Evolutionary conservation across 257 asterid genomes (phyloP), one percentile per base, ranked within the genome.

Genomic region (Eustoma russellianum): DNA sequence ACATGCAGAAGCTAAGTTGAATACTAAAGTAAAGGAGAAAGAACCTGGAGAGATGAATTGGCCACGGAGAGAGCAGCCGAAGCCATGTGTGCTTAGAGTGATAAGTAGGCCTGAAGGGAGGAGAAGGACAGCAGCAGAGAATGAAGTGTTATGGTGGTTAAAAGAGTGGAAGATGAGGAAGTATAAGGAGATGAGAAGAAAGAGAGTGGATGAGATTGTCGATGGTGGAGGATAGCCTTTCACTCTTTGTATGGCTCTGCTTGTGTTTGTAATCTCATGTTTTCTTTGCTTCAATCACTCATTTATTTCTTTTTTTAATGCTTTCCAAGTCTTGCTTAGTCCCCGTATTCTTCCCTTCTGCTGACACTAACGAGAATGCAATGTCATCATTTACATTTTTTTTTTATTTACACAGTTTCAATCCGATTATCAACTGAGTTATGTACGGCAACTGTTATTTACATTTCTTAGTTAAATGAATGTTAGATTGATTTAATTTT

Each of bases 21-120:
- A 18, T 45, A 28, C 19, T 51, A 13, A 48, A 15, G 6, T 13
- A 46, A 19, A 13, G 18, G 30, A 48, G 10, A 33, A 45, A 13
- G 18, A 12, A 86, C 94, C 95, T 86, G 94, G 59, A 83, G 86
- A 62, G 96, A 79, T 17, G 96, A 66, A 62, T 76, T 76, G 82
- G 82, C 79, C 15, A 72, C 77, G 44, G 82, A 81, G 53, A 83
- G 73, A 77, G 88, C 83, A 77, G 94, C 94, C 70, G 84, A 77
- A 77, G 96, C 90, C 95, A 86, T 57, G 52, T 14, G 38, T 7
- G 48, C 40, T 58, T 50, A 60, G 52, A 19, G 71, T 63, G 60
- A 63, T 69, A 48, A 43, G 56, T 54, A 59, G 44, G 71, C 47
- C 24, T 45, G 67, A 56, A 41, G 49, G 69, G 60, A 44, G 65